phyloP scores from a whole-genome alignment of 73 alveolate species.

The Urostyla sp. region DNA sequence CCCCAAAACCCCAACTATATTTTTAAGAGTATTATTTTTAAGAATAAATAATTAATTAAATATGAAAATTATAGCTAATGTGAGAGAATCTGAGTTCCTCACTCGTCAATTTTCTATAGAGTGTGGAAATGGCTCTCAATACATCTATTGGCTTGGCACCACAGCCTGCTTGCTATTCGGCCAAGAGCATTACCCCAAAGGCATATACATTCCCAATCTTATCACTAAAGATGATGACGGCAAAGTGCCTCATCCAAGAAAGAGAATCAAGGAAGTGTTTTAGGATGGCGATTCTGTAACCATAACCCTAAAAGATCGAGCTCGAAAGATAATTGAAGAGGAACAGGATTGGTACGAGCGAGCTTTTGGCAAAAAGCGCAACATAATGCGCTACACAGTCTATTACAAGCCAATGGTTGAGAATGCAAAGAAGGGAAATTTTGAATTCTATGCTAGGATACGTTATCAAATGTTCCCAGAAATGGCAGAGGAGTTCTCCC shows the following conservation, averaged over 20 bases:
- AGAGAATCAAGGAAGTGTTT: not conserved
- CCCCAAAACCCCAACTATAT: no score
- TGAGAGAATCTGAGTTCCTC: slow-evolving; percentile 66
- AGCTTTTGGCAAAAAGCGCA: slow-evolving; percentile 66
- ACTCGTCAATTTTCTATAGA: slow-evolving; percentile 57
- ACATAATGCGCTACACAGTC: slow-evolving; percentile 43
- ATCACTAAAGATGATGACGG: slow-evolving; percentile 40
- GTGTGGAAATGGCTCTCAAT: slow-evolving; percentile 67
- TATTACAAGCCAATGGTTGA: slow-evolving; percentile 47
- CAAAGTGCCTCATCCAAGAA: slow-evolving; percentile 61
- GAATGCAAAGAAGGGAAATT: not conserved
- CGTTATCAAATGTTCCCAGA: slow-evolving; percentile 66
- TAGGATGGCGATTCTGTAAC: slow-evolving; percentile 59
- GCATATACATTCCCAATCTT: slow-evolving; percentile 63
- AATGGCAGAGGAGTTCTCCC: slow-evolving; percentile 44
- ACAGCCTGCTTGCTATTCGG: slow-evolving; percentile 73
- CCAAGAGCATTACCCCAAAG: slow-evolving; percentile 75
- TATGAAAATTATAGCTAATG: slow-evolving; percentile 64
- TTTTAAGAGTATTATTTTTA: no score
- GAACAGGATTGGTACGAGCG: slow-evolving; percentile 71
- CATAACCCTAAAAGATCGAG: slow-evolving; percentile 52
- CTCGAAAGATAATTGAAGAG: slow-evolving; percentile 40
- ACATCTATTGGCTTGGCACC: slow-evolving; percentile 67
- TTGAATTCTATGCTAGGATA: slow-evolving; percentile 40
- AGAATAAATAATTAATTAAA: slow-evolving; percentile 1